Percentiles rank a stretch among this genome's conserved stretches.
phyloP scores from a whole-genome alignment of 768 basidiomycete genomes.

The Paxillus involutus region DNA sequence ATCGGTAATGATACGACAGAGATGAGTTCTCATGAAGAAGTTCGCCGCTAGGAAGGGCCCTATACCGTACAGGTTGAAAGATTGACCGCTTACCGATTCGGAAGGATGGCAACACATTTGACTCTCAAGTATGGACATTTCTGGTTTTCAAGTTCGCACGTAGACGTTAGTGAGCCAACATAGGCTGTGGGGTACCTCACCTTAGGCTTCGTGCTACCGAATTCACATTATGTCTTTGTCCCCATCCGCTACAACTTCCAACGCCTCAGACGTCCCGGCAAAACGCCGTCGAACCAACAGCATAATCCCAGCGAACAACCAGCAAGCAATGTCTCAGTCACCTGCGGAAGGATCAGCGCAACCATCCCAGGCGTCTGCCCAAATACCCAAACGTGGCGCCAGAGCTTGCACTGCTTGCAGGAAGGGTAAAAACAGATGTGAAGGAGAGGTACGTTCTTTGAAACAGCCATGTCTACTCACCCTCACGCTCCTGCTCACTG shows the following conservation, averaged over 20 bases:
- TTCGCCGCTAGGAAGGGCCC: too few species aligned
- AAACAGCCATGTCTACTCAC: slow-evolving; percentile 32
- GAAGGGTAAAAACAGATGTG: slow-evolving; percentile 91
- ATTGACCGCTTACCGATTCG: too few species aligned
- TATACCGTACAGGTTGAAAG: too few species aligned
- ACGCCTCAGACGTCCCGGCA: slow-evolving; percentile 50
- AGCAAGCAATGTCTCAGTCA: slow-evolving; percentile 35
- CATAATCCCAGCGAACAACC: slow-evolving; percentile 13
- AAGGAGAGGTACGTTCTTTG: slow-evolving; percentile 71
- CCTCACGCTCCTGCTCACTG: slow-evolving; percentile 54
- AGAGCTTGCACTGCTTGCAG: slow-evolving; percentile 87
- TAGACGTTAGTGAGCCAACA: too few species aligned
- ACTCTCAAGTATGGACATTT: too few species aligned
- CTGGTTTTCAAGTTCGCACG: too few species aligned
- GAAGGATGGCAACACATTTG: too few species aligned
- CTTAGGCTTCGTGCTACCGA: too few species aligned
- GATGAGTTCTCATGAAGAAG: too few species aligned
- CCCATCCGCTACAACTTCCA: slow-evolving; percentile 56
- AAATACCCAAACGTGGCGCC: slow-evolving; percentile 88
- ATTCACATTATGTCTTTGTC: slow-evolving; percentile 59
- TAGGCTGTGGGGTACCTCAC: too few species aligned
- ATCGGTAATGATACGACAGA: too few species aligned
- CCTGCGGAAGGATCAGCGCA: slow-evolving; percentile 31
- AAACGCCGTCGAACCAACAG: slow-evolving; percentile 59
- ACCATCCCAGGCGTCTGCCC: slow-evolving; percentile 39